Evolutionary conservation across 441 rosid genomes (phyloP).

Genomic region (Daphne laureola): DNA sequence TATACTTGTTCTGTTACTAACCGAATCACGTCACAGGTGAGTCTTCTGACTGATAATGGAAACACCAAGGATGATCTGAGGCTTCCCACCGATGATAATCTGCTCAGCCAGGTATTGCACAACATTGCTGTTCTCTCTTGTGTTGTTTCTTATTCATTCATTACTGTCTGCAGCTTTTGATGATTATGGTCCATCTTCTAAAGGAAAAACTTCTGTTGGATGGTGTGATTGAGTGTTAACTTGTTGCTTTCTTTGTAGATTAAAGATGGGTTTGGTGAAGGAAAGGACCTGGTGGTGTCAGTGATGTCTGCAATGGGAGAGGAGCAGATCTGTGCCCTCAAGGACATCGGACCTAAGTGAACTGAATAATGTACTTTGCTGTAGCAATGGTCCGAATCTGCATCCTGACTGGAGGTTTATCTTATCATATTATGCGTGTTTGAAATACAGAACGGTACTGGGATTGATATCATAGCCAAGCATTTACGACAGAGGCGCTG

Average conservation of each 20-base stretch:
- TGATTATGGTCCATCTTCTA: constrained; percentile 50
- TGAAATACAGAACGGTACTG: constrained; percentile 14
- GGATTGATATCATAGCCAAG: constrained; percentile 15
- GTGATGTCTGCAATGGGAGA: constrained; percentile 77
- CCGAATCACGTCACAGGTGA: constrained; percentile 7
- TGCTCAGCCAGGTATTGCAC: constrained; percentile 38
- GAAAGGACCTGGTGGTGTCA: constrained; percentile 60
- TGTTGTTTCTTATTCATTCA: neutral
- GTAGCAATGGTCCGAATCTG: constrained; percentile 12
- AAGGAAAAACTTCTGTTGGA: constrained; percentile 3
- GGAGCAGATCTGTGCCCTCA: constrained; percentile 72
- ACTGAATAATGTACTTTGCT: constrained; percentile 21
- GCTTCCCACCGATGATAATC: constrained; percentile 75
- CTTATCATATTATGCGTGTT: constrained; percentile 4
- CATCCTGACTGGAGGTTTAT: constrained; percentile 12
- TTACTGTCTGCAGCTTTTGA: constrained; percentile 11
- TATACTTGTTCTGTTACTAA: too few species aligned
- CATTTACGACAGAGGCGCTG: constrained; percentile 7
- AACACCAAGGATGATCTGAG: constrained; percentile 76
- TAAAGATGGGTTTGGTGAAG: constrained; percentile 60
- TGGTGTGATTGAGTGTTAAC: neutral
- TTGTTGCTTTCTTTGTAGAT: constrained; percentile 24
- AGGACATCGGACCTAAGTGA: constrained; percentile 73
- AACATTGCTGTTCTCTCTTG: neutral
- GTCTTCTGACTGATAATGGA: constrained; percentile 56